These are phyloP conservation scores for Ophiostoma perfectum DNA, from an alignment of 2,329 filamentous ascomycete genomes.

Conservation along the genomic window DNA sequence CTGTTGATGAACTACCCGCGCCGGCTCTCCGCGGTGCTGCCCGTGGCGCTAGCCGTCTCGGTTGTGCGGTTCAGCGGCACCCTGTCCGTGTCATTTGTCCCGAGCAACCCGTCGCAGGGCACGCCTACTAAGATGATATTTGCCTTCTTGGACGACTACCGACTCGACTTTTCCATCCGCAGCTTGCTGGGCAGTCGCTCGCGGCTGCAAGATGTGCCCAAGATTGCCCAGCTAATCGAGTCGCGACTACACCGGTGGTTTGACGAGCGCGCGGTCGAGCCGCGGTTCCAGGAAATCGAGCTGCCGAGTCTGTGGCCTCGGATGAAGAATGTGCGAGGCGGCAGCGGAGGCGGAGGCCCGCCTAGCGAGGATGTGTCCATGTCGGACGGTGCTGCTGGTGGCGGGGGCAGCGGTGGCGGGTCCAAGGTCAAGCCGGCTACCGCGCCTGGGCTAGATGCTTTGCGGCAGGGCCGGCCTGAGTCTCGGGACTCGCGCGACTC, in stretches of 20 bases:
- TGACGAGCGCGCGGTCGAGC: constrained; percentile 79
- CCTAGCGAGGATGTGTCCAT: constrained; percentile 22
- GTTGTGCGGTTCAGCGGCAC: constrained; percentile 94
- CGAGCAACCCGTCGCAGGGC: constrained; percentile 60
- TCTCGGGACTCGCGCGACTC: constrained; percentile 35
- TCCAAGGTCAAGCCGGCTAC: background rate
- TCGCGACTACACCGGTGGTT: constrained; percentile 78
- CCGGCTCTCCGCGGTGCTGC: constrained; percentile 78
- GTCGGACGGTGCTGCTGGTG: constrained; percentile 12
- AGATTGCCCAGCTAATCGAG: constrained; percentile 80
- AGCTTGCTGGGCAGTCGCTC: constrained; percentile 76
- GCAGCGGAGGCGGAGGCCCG: constrained; percentile 40
- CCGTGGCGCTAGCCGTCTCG: constrained; percentile 84
- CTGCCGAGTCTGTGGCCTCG: constrained; percentile 77
- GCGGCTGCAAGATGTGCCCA: constrained; percentile 76
- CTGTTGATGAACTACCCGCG: constrained; percentile 92
- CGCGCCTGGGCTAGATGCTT: constrained; percentile 12
- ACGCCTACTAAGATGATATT: constrained; percentile 88
- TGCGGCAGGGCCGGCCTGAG: constrained; percentile 23
- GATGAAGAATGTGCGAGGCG: constrained; percentile 75
- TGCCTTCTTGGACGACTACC: constrained; percentile 85
- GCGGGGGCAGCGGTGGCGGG: background rate
- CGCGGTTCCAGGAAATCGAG: constrained; percentile 79
- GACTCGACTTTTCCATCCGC: constrained; percentile 74
- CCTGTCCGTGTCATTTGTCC: constrained; percentile 86